Base-by-base conservation (phyloP, 768 basidiomycete genomes). In the Panaeolus papilionaceus region DNA sequence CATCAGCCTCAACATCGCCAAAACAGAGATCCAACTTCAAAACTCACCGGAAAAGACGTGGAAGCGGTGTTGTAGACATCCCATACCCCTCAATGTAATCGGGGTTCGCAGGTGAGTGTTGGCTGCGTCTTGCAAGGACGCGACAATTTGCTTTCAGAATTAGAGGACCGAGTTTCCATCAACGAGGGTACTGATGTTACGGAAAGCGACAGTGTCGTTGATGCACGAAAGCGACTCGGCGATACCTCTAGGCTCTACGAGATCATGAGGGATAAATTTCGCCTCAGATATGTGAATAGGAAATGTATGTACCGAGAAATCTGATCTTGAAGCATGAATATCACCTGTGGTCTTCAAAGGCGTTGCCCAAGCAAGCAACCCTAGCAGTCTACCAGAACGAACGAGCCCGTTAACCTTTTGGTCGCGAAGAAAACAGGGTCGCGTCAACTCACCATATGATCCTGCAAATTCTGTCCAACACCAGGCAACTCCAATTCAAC, bases 121-220 rank as follows among this genome's bases (percentile, higher is more conserved):
- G 4, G 44, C 37, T 12, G 62, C 62, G 3, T 63, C 51, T 8
- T 26, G 51, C 9, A 54, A 26, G 51, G 33, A 54, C 4, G 28
- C 78, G 75, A 58, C 66, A 72, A 62, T 72, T 58, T 69, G 67
- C 5, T 51, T 44, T 45, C 73, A 70, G 62, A 76, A 66, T 8
- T 45, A 66, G 12, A 69, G 8, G 2, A 54, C 69, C 28, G 66
- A 65, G 45, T 66, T 66, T 11, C 70, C 69, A 45, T 78, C 81
- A 67, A 88, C 79, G 38, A 87, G 80, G 39, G 75, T 76, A 44
- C 83, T 82, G 68, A 82, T 77, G 76, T 89, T 89, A 70, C 84
- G 80, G 73, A 89, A 91, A 8, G 85, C 86, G 45, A 86, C 86
- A 4, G 89, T 89, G 38, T 86, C 84, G 80, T 90, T 91, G 74